Conservation (phyloP, 1,284 basidiomycete species). For the Microbotryum silenes-acaulis region DNA sequence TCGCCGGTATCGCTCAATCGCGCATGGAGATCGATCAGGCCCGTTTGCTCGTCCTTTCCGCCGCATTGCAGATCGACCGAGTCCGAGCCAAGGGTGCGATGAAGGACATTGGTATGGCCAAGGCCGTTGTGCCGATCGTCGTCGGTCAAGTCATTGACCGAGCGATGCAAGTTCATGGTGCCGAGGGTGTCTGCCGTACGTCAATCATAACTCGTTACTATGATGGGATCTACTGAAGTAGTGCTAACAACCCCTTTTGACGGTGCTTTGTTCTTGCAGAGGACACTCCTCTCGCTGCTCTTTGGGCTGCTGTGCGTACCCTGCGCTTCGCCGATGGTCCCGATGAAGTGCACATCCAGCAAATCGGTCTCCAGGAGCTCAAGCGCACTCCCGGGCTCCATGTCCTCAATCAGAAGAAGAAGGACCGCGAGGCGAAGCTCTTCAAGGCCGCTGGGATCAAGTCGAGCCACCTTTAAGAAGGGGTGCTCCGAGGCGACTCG, state of each 20-base stretch:
- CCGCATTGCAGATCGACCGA: constrained; percentile 89
- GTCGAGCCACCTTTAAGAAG: not conserved
- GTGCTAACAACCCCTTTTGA: not conserved
- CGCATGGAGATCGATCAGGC: constrained; percentile 87
- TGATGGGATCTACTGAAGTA: not conserved
- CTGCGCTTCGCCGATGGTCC: constrained; percentile 74
- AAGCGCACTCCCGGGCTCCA: constrained; percentile 7
- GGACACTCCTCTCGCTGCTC: constrained; percentile 71
- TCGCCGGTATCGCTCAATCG: constrained; percentile 82
- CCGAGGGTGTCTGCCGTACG: constrained; percentile 72
- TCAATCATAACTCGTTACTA: not conserved
- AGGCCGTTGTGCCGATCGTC: constrained; percentile 90
- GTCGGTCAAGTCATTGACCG: constrained; percentile 81
- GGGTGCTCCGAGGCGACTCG: too few relatives aligned
- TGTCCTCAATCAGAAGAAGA: not conserved
- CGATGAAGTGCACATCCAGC: constrained; percentile 72
- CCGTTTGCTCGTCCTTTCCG: constrained; percentile 78
- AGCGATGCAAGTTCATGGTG: constrained; percentile 89
- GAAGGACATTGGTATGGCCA: constrained; percentile 95
- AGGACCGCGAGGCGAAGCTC: constrained; percentile 1
- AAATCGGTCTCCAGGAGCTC: constrained; percentile 48
- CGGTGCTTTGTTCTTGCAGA: constrained; percentile 38
- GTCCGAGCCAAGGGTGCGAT: constrained; percentile 84
- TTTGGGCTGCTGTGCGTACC: constrained; percentile 75
- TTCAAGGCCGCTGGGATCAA: not conserved